phyloP scores from a whole-genome alignment of 2,329 filamentous ascomycete species.

The Pleoardoris graminearum region DNA sequence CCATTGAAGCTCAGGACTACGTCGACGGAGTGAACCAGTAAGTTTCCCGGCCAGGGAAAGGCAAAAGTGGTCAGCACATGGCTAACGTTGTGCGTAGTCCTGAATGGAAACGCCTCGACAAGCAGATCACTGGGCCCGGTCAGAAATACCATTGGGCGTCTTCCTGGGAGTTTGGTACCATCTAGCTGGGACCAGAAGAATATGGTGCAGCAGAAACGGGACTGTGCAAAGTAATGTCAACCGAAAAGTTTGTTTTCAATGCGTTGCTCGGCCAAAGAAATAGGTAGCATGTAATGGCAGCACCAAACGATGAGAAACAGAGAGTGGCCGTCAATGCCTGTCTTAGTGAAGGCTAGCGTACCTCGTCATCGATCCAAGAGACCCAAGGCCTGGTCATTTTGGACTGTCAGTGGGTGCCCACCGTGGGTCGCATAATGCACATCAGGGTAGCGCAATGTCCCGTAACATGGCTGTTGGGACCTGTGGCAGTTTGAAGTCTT shows the following conservation, averaged over 20 bases:
- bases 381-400: constrained; percentile 3
- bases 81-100: constrained; percentile 33
- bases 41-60: constrained; percentile 19
- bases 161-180: constrained; percentile 37
- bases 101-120: constrained; percentile 37
- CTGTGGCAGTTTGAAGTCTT: not conserved
- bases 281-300: not conserved
- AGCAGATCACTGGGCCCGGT: constrained; percentile 38
- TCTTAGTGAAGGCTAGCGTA: constrained; percentile 3
- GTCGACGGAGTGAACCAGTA: constrained; percentile 43
- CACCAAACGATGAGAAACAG: not conserved
- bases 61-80: not conserved
- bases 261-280: not conserved
- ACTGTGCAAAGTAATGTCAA: not conserved
- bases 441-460: not conserved
- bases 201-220: not conserved
- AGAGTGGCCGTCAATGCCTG: not conserved
- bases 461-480: not conserved
- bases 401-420: not conserved
- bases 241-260: not conserved
- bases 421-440: constrained; percentile 4
- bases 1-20: constrained; percentile 41
- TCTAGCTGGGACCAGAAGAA: constrained; percentile 13
- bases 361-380: constrained; percentile 5
- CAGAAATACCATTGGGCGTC: constrained; percentile 41